Evolutionary conservation across 2,329 filamentous ascomycete species (phyloP).

Genomic region (Pseudopithomyces maydicus): DNA sequence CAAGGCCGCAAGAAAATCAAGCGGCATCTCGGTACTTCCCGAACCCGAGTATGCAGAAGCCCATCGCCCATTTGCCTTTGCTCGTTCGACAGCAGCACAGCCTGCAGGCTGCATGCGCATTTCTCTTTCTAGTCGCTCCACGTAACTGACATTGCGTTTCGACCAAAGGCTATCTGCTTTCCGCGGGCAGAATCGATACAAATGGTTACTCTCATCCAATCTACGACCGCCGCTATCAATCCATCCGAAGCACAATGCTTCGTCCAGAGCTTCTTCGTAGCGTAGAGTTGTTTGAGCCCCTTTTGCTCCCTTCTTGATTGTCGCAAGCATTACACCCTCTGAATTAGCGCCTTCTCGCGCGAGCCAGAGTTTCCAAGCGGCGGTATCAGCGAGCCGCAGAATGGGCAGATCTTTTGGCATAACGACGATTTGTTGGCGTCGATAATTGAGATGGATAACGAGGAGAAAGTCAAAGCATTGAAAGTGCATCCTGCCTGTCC

Average conservation of each 20-base stretch:
- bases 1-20: slow-evolving; percentile 56
- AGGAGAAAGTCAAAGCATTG: background rate
- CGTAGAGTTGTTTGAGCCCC: background rate
- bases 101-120: slow-evolving; percentile 59
- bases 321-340: background rate
- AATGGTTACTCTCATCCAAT: slow-evolving; percentile 55
- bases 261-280: slow-evolving; percentile 56
- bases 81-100: slow-evolving; percentile 57
- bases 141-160: slow-evolving; percentile 61
- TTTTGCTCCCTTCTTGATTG: background rate
- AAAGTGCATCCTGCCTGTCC: too few species aligned
- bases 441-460: background rate
- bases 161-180: slow-evolving; percentile 63
- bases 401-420: background rate
- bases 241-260: slow-evolving; percentile 66
- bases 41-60: slow-evolving; percentile 60
- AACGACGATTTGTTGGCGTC: background rate
- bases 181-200: slow-evolving; percentile 65
- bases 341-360: background rate
- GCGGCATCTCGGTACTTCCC: slow-evolving; percentile 53
- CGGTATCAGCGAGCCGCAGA: background rate
- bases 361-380: background rate
- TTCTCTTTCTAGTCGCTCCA: slow-evolving; percentile 50
- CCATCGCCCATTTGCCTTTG: slow-evolving; percentile 64
- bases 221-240: slow-evolving; percentile 62